phyloP scores from a whole-genome alignment of 768 basidiomycete species.

The Termitomyces titanicus region DNA sequence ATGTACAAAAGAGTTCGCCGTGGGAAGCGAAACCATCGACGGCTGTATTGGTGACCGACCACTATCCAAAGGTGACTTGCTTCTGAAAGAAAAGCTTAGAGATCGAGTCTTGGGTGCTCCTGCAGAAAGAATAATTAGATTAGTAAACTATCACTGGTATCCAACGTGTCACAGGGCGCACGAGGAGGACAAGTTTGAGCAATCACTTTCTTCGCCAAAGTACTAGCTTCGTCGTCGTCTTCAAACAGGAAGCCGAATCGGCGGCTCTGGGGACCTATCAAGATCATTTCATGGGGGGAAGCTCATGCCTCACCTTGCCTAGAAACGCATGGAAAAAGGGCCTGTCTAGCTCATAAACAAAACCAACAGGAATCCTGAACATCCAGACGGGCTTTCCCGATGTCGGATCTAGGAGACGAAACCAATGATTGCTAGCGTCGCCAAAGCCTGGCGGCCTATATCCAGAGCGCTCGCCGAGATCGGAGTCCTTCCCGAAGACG shows the following conservation, averaged over 20 bases:
- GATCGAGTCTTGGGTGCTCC: conserved; percentile 22
- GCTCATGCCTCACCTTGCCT: conserved; percentile 60
- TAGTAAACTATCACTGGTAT: conserved; percentile 6
- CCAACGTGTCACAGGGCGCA: conserved; percentile 14
- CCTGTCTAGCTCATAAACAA: conserved; percentile 77
- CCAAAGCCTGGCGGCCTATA: conserved; percentile 9
- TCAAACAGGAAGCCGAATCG: conserved; percentile 50
- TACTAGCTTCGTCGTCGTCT: conserved; percentile 44
- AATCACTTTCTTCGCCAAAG: conserved; percentile 36
- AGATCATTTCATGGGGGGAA: conserved; percentile 38
- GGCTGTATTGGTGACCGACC: conserved; percentile 26
- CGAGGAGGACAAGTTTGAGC: conserved; percentile 24
- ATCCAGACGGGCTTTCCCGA: conserved; percentile 63
- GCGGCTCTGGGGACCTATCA: conserved; percentile 46
- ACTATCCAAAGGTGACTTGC: conserved; percentile 29
- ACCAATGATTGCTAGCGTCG: conserved; percentile 48
- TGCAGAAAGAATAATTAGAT: conserved; percentile 7
- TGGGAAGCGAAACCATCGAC: conserved; percentile 54
- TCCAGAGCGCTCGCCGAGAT: conserved; percentile 25
- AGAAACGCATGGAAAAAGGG: conserved; percentile 92
- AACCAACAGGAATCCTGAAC: conserved; percentile 55
- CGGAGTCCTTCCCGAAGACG: conserved; percentile 46
- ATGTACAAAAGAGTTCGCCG: conserved; percentile 61
- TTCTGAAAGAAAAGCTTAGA: conserved; percentile 33
- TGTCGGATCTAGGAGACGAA: conserved; percentile 56